Evolutionary conservation across 202 grass and related monocot species (phyloP), one percentile per base, ranked within the genome.

Genomic region (Schoenoplectus triqueter): DNA sequence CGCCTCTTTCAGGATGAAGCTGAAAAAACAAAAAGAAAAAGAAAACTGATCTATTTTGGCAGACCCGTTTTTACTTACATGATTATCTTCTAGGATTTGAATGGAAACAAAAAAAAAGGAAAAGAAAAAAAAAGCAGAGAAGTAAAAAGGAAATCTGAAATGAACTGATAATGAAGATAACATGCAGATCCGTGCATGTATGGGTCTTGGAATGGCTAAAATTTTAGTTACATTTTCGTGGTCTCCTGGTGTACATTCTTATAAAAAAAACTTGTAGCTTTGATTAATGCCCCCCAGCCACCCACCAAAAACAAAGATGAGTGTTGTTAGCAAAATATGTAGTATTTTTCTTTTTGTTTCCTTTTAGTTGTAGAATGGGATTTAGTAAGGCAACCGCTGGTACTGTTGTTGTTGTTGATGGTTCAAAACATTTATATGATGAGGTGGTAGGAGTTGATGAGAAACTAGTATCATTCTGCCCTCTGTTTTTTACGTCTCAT

Each of bases 1-100:
- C 95, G 10, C 92, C 92, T 66, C 88, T 98, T 66, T 87, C 90
- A 4, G 86, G 91, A 84, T 97, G 85, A 92, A 69, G 15, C 21
- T 15, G 39, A 50, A 84, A 50, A 11, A 5, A 79, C 44, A 74
- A 66, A 21, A 5, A 15, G n/a, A 80, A 39, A 4, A n/a, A 59
- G 21, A 61, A 79, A 79, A 19, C 3, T 45, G 74, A 79, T 79
- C 52, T 79, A 60, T 79, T 61, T 59, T 79, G 7, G 75, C 75
- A 79, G 75, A 60, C 55, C 75, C 22, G 44, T 45, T 82, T 66
- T 63, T 64, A 14, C 9, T 63, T 80, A 82, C 64, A 56, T 13
- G 64, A 55, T 1, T 65, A 56, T 51, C 2, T n/a, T 81, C 62
- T 60, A 70, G 15, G 45, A 73, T 39, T 45, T 44, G 19, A 41